These are phyloP conservation scores for Suhomyces sp. DNA, from an alignment of 805 yeast species.

Conservation along the genomic window DNA sequence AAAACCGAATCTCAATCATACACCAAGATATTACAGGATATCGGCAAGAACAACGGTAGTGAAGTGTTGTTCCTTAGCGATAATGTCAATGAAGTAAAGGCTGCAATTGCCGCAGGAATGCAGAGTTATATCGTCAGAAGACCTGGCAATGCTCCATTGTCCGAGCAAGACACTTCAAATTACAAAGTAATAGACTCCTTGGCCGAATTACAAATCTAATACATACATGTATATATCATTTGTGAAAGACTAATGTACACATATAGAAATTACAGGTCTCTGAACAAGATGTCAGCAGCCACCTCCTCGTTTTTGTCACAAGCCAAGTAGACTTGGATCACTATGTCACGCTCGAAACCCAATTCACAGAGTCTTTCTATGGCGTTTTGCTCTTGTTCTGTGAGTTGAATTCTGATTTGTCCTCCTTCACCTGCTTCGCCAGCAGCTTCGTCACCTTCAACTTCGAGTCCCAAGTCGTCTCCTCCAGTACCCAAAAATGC, in stretches of 20 bases:
- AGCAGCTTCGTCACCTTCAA: conserved; percentile 41
- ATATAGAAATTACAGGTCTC: conserved; percentile 30
- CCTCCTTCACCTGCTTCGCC: conserved; percentile 36
- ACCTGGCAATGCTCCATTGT: conserved; percentile 67
- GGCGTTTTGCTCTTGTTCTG: conserved; percentile 87
- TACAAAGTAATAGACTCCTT: not conserved
- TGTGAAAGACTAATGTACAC: conserved; percentile 4
- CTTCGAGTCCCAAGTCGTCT: conserved; percentile 44
- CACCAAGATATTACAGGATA: conserved; percentile 45
- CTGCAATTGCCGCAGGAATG: conserved; percentile 69
- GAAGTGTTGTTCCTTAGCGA: conserved; percentile 71
- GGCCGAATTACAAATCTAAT: not conserved
- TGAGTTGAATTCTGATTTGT: conserved; percentile 52
- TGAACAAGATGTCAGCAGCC: conserved; percentile 87
- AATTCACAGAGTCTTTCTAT: conserved; percentile 84
- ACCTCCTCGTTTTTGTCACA: conserved; percentile 97
- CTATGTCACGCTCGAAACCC: conserved; percentile 87
- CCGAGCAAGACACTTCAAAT: conserved; percentile 27
- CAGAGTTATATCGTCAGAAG: conserved; percentile 56
- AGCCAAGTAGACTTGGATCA: conserved; percentile 92
- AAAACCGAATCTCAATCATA: conserved; percentile 63
- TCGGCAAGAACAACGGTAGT: conserved; percentile 29
- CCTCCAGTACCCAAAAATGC: conserved; percentile 62
- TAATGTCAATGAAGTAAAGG: conserved; percentile 70
- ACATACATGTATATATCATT: not conserved